These are phyloP conservation scores for Agaricus bisporus DNA, from an alignment of 768 basidiomycete species.

Conservation along the genomic window DNA sequence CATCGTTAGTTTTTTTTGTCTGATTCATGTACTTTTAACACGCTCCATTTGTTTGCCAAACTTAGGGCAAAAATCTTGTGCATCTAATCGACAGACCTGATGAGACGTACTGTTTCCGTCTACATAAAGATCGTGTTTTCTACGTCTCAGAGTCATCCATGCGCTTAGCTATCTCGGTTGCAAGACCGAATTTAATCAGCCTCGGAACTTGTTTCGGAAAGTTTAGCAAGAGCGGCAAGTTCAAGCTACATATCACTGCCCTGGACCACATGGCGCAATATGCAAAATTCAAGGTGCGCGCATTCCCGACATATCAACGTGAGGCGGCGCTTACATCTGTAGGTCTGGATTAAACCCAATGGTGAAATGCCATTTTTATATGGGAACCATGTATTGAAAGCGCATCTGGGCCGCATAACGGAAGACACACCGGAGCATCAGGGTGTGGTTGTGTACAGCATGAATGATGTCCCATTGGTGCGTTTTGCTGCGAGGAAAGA, in stretches of 20 bases:
- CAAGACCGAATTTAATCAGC: constrained; percentile 86
- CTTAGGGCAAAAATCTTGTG: constrained; percentile 90
- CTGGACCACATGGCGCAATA: constrained; percentile 93
- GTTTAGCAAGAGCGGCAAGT: constrained; percentile 95
- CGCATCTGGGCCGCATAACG: constrained; percentile 96
- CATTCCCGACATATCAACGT: neutral
- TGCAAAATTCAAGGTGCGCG: constrained; percentile 89
- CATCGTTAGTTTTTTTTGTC: constrained; percentile 53
- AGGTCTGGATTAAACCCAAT: constrained; percentile 99
- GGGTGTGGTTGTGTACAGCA: constrained; percentile 93
- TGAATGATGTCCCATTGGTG: constrained; percentile 92
- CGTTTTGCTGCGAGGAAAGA: constrained; percentile 17
- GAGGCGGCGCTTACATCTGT: neutral
- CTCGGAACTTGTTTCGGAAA: constrained; percentile 97
- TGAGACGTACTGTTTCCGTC: constrained; percentile 91
- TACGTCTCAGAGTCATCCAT: constrained; percentile 96
- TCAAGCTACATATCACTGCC: constrained; percentile 93
- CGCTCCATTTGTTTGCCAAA: too few species aligned
- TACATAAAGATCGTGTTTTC: constrained; percentile 92
- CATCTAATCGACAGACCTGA: constrained; percentile 93
- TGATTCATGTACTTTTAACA: neutral
- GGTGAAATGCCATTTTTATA: constrained; percentile 99
- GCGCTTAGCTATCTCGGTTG: constrained; percentile 87
- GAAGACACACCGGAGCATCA: constrained; percentile 99
- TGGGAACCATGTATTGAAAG: constrained; percentile 97